Evolutionary conservation across 371 early-diverging fungal genomes (phyloP).

Genomic region (Apophysomyces elegans): DNA sequence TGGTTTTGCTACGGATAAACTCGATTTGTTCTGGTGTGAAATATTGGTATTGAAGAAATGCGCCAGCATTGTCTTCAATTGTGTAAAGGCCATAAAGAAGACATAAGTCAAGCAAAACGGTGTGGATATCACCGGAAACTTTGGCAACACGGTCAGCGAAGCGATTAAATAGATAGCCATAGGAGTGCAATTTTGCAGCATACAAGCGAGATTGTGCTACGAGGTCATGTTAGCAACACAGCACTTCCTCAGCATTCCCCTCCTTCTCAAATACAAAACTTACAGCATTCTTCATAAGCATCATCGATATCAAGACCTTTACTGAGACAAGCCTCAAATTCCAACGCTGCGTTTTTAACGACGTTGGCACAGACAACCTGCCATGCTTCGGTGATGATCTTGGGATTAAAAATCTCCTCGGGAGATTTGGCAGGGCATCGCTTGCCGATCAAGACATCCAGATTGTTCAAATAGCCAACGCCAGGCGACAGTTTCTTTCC

Average conservation of each 20-base stretch:
- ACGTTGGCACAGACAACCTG: slow-evolving; percentile 84
- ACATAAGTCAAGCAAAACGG: slow-evolving; percentile 71
- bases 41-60: slow-evolving; percentile 87
- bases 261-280: slow-evolving; percentile 13
- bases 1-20: slow-evolving; percentile 66
- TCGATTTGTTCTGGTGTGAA: slow-evolving; percentile 78
- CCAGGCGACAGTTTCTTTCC: slow-evolving; percentile 82
- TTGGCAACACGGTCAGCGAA: slow-evolving; percentile 78
- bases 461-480: slow-evolving; percentile 79
- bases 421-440: slow-evolving; percentile 56
- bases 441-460: slow-evolving; percentile 56
- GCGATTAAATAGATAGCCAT: slow-evolving; percentile 85
- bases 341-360: slow-evolving; percentile 79
- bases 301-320: slow-evolving; percentile 75
- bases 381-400: slow-evolving; percentile 81
- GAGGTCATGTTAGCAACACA: not conserved
- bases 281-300: slow-evolving; percentile 87
- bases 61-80: slow-evolving; percentile 84
- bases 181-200: slow-evolving; percentile 87
- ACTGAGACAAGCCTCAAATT: slow-evolving; percentile 73
- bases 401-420: slow-evolving; percentile 65
- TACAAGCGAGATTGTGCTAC: slow-evolving; percentile 76
- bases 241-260: not conserved
- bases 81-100: slow-evolving; percentile 84
- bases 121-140: slow-evolving; percentile 49